phyloP scores from a whole-genome alignment of 805 yeast genomes.

The Yarrowia sp. region DNA sequence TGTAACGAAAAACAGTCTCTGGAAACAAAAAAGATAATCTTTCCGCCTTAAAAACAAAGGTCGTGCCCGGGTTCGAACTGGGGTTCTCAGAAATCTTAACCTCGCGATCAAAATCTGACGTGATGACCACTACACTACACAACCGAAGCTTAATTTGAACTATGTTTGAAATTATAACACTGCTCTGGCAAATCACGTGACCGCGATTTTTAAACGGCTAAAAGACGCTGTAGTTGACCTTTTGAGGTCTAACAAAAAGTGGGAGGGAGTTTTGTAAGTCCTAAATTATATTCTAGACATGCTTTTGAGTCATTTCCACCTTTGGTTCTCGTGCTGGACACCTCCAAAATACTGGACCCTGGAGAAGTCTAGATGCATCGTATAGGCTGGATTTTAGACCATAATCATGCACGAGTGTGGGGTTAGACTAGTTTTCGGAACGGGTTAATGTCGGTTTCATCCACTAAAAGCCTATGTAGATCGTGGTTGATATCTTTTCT shows the following conservation, averaged over 20 bases:
- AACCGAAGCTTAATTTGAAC: constrained; percentile 31
- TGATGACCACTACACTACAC: constrained; percentile 38
- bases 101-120: constrained; percentile 35
- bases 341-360: too few species aligned
- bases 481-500: too few species aligned
- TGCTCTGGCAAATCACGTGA: not conserved
- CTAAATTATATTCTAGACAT: not conserved
- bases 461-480: too few species aligned
- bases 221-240: not conserved
- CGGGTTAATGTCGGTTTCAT: too few species aligned
- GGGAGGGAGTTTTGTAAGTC: not conserved
- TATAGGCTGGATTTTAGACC: too few species aligned
- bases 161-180: not conserved
- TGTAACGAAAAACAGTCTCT: too few species aligned
- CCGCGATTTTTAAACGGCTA: not conserved
- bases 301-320: too few species aligned
- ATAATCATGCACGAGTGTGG: too few species aligned
- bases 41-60: constrained; percentile 18
- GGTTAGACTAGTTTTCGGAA: too few species aligned
- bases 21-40: not conserved
- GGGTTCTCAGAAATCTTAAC: constrained; percentile 26
- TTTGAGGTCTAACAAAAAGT: not conserved
- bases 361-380: too few species aligned
- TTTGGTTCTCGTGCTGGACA: too few species aligned
- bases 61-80: constrained; percentile 39